phyloP scores from a whole-genome alignment of 257 asterid genomes.

The Thymus quinquecostatus region DNA sequence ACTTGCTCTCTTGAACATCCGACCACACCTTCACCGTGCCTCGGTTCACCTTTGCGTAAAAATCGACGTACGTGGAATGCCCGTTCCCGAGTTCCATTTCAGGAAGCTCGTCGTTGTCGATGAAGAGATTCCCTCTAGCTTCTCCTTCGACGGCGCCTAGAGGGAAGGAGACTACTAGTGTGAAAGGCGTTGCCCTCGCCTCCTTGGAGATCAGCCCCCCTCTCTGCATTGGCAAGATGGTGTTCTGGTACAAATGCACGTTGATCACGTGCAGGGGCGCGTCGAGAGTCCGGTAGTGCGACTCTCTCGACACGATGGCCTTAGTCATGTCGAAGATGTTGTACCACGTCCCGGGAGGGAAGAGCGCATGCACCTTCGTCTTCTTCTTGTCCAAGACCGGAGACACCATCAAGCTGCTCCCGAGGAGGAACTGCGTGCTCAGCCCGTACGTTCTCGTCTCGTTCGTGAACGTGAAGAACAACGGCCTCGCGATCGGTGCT shows the following conservation, averaged over 20 bases:
- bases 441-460: slow-evolving; percentile 51
- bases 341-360: slow-evolving; percentile 83
- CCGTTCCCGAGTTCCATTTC: slow-evolving; percentile 76
- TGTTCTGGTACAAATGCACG: slow-evolving; percentile 73
- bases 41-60: slow-evolving; percentile 51
- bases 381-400: slow-evolving; percentile 57
- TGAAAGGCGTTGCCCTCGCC: slow-evolving; percentile 75
- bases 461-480: slow-evolving; percentile 69
- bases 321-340: slow-evolving; percentile 66
- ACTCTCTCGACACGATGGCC: slow-evolving; percentile 49
- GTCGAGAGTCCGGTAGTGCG: slow-evolving; percentile 51
- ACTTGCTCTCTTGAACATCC: slow-evolving; percentile 62
- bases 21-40: slow-evolving; percentile 71
- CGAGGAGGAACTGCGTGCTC: slow-evolving; percentile 80
- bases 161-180: slow-evolving; percentile 66
- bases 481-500: slow-evolving; percentile 79
- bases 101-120: slow-evolving; percentile 69
- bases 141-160: slow-evolving; percentile 46
- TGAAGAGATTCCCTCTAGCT: slow-evolving; percentile 63
- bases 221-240: slow-evolving; percentile 73
- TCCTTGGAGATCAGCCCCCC: slow-evolving; percentile 74
- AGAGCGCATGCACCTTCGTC: slow-evolving; percentile 54
- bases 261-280: slow-evolving; percentile 74
- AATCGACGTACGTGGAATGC: slow-evolving; percentile 53
- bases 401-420: slow-evolving; percentile 75